Conservation (phyloP, 768 basidiomycete genomes). For the Amylocystis lapponica region DNA sequence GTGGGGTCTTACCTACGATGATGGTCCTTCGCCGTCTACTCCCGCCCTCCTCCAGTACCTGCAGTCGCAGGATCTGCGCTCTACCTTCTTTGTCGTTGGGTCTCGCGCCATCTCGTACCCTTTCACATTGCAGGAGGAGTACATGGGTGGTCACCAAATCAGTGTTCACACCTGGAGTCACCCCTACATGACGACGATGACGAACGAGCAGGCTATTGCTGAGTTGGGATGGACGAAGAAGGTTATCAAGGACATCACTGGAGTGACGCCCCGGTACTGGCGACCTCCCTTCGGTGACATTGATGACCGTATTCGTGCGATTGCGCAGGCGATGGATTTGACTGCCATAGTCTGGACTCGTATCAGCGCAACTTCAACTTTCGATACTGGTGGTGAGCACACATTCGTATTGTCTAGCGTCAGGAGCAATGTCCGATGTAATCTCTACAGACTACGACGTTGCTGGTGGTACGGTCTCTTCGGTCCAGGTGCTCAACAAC, state of each 20-base stretch:
- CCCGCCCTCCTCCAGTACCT: constrained; percentile 69
- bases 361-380: constrained; percentile 50
- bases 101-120: constrained; percentile 74
- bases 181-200: constrained; percentile 60
- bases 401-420: background rate
- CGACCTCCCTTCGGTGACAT: constrained; percentile 81
- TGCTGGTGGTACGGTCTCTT: constrained; percentile 52
- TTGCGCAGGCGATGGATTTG: constrained; percentile 77
- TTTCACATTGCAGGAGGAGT: constrained; percentile 62
- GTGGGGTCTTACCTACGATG: constrained; percentile 65
- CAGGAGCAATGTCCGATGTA: constrained; percentile 3
- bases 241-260: constrained; percentile 76
- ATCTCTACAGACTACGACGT: constrained; percentile 67
- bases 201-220: constrained; percentile 79
- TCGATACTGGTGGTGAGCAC: constrained; percentile 58
- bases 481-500: constrained; percentile 57
- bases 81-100: constrained; percentile 87
- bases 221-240: constrained; percentile 87
- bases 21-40: constrained; percentile 78
- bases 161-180: constrained; percentile 73
- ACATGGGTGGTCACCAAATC: constrained; percentile 76
- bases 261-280: constrained; percentile 74
- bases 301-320: constrained; percentile 82
- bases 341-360: constrained; percentile 84
- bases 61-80: constrained; percentile 53